Percentiles rank a stretch among this genome's conserved stretches.
These are phyloP conservation scores for Pichia kudriavzevii DNA, from an alignment of 1,139 yeast species.

Conservation along the genomic window DNA sequence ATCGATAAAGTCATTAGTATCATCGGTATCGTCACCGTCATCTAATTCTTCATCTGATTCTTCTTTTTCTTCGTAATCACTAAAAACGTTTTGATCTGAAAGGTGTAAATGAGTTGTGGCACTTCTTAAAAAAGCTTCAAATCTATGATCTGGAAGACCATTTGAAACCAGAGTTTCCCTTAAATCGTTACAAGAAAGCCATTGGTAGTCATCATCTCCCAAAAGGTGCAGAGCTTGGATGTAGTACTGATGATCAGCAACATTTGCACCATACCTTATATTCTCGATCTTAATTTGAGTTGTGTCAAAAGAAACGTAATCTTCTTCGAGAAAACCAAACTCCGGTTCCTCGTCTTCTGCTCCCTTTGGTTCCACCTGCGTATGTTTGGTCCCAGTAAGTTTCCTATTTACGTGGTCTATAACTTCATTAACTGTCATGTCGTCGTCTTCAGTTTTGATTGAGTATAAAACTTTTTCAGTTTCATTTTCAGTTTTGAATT, in stretches of 20 bases:
- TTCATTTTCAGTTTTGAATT: slow-evolving; percentile 20
- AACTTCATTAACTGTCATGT: slow-evolving; percentile 9
- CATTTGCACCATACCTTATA: slow-evolving; percentile 42
- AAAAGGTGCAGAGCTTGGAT: slow-evolving; percentile 40
- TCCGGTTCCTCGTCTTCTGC: slow-evolving; percentile 34
- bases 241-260: slow-evolving; percentile 40
- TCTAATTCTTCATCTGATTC: slow-evolving; percentile 34
- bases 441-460: slow-evolving; percentile 20
- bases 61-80: slow-evolving; percentile 11
- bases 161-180: slow-evolving; percentile 41
- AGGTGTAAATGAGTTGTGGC: slow-evolving; percentile 35
- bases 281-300: slow-evolving; percentile 45
- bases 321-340: slow-evolving; percentile 61
- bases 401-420: slow-evolving; percentile 9
- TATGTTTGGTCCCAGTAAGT: slow-evolving; percentile 17
- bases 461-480: slow-evolving; percentile 22
- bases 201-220: slow-evolving; percentile 44
- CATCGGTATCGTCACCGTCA: slow-evolving; percentile 29
- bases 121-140: slow-evolving; percentile 43
- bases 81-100: slow-evolving; percentile 10
- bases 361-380: slow-evolving; percentile 14
- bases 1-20: not conserved
- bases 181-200: slow-evolving; percentile 52
- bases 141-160: slow-evolving; percentile 53
- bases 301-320: slow-evolving; percentile 48